phyloP scores from a whole-genome alignment of 1,284 basidiomycete genomes.

The Wolfiporia cocos region DNA sequence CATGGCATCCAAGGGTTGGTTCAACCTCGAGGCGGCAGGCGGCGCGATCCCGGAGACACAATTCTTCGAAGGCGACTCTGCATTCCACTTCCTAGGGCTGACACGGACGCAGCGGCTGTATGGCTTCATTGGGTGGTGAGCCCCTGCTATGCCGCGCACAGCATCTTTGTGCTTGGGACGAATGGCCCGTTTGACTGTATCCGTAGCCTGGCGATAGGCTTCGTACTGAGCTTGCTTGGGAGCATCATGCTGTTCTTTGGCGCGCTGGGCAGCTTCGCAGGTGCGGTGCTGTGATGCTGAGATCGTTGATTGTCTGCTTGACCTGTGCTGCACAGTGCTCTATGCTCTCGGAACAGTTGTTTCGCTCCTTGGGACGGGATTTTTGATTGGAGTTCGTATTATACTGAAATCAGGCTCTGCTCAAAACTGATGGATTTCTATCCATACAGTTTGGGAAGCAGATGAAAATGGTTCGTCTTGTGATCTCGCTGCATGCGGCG shows the following conservation, averaged over 20 bases:
- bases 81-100: slow-evolving; percentile 74
- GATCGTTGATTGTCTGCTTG: neutral
- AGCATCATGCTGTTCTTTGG: slow-evolving; percentile 76
- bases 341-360: slow-evolving; percentile 83
- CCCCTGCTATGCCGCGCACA: slow-evolving; percentile 9
- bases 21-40: slow-evolving; percentile 64
- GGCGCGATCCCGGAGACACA: slow-evolving; percentile 60
- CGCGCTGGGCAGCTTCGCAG: slow-evolving; percentile 67
- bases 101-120: slow-evolving; percentile 77
- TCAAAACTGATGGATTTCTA: no score
- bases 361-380: slow-evolving; percentile 84
- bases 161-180: no score
- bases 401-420: no score
- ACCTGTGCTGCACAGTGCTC: slow-evolving; percentile 45
- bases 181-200: no score
- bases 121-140: slow-evolving; percentile 80
- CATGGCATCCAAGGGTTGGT: slow-evolving; percentile 47
- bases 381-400: slow-evolving; percentile 72
- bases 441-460: slow-evolving; percentile 78
- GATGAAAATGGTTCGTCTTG: slow-evolving; percentile 58
- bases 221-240: slow-evolving; percentile 78
- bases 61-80: slow-evolving; percentile 80
- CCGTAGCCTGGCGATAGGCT: slow-evolving; percentile 70
- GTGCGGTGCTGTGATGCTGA: slow-evolving; percentile 36
- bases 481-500: neutral